Evolutionary conservation across 306 rosid species (phyloP), one percentile per base, ranked within the genome.

Genomic region (Vicia sativa): DNA sequence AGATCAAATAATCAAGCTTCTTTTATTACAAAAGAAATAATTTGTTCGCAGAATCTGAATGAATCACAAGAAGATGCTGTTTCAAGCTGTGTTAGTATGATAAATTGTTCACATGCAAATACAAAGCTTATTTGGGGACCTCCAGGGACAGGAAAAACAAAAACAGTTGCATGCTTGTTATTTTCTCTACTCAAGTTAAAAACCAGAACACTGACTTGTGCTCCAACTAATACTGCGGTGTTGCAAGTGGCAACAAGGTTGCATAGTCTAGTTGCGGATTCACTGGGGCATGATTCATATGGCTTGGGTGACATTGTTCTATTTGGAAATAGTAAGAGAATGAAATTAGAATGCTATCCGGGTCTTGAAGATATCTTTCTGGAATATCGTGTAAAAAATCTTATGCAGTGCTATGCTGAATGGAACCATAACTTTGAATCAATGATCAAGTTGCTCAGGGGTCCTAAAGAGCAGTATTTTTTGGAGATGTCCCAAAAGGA

Each of bases 81-180:
- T 61, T 35, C 66, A 52, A 84, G 77, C 41, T 84, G 81, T 70
- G 75, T 86, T 3, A 31, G 46, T 4, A 56, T 63, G 59, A 76
- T 55, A 34, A 49, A 69, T 15, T 84, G 85, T 25, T 38, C 3
- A 11, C 84, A 80, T 19, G 15, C 21, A 15, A 67, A 67, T n/a
- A 35, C 84, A 26, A 77, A 84, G 56, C 78, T 86, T 10, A 86
- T 87, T 16, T 87, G 91, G 89, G 95, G 95, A 0, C 91, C 91
- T 53, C 95, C 91, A 0, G 87, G 87, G 11, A 86, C 91, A 2
- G 91, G 87, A 1, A 86, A 86, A 77, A 88, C 95, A 8, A 88
- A 84, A 74, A 88, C 89, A 0, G 78, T 80, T 15, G 87, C 81
- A 34, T 66, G 45, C 16, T 52, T 84, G 11, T 41, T 88, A 5